Evolutionary conservation across 192 early-diverging fungal species (phyloP), one percentile per base, ranked within the genome.

Genomic region (Phlyctochytrium arcticum): DNA sequence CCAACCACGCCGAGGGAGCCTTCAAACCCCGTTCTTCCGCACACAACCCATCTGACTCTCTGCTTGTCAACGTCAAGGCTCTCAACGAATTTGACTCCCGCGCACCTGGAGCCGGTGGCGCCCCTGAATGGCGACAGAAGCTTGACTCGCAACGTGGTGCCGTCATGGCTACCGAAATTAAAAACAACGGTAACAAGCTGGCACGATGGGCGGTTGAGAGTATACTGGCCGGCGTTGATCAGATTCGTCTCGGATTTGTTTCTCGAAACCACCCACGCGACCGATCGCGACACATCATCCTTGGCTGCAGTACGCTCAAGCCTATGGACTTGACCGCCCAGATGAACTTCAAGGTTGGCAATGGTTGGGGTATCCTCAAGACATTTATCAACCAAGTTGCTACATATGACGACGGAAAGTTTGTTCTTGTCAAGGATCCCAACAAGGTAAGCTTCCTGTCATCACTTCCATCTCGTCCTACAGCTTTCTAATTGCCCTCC

Each of bases 331-430:
- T 98, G 76, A 86, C 92, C 33, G 62, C 69, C 23, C 95, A 99
- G 77, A 90, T 97, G 78, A 91, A 91, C 62, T 74, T 94, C 54
- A 86, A 78, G 47, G 62, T 94, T 50, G 86, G 83, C 60, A 94
- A 91, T 54, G 92, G 87, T 9, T 99, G 96, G 96, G 96, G 96
- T 75, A 91, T 97, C 67, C 81, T 95, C 70, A 92, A 95, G 85
- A 90, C 91, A 31, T 80, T 99, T 60, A 88, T 96, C 33, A 92
- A 98, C 60, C 53, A 92, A 68, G 70, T 88, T 70, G 77, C 87
- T 60, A 73, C 42, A 9, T 75, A 91, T 42, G 85, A 87, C n/a
- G 93, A 98, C 75, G 96, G 96, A 75, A 91, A 90, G 72, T 99
- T 92, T 73, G 89, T 98, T 9, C 75, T 99, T 56, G 87, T 96